phyloP scores from a whole-genome alignment of 2,329 filamentous ascomycete species.

The Leptographium galeiforme region DNA sequence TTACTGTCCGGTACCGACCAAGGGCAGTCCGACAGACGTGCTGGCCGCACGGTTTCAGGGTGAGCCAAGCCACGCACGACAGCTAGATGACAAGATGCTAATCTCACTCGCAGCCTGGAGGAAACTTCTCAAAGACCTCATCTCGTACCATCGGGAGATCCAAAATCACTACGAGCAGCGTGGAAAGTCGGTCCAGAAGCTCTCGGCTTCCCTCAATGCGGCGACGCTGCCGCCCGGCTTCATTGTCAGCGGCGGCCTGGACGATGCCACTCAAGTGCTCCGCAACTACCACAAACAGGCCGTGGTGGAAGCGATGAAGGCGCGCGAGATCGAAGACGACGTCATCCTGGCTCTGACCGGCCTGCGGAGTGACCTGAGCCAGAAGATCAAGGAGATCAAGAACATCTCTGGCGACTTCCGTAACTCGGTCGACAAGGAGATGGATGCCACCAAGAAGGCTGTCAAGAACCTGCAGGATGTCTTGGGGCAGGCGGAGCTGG shows the following conservation, averaged over 20 bases:
- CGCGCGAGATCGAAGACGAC: slow-evolving; percentile 79
- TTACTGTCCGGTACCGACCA: slow-evolving; percentile 77
- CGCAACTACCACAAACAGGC: slow-evolving; percentile 72
- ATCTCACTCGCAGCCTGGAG: slow-evolving; percentile 59
- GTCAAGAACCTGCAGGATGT: slow-evolving; percentile 73
- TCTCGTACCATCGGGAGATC: slow-evolving; percentile 85
- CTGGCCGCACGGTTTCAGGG: slow-evolving; percentile 82
- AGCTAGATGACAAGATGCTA: slow-evolving; percentile 2
- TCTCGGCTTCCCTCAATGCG: slow-evolving; percentile 75
- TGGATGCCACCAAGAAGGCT: slow-evolving; percentile 67
- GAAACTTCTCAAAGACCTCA: slow-evolving; percentile 87
- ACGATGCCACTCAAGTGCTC: slow-evolving; percentile 72
- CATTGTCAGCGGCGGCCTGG: slow-evolving; percentile 67
- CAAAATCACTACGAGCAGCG: slow-evolving; percentile 79
- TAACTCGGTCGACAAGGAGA: slow-evolving; percentile 90
- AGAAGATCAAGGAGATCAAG: slow-evolving; percentile 99
- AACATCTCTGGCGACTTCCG: slow-evolving; percentile 88
- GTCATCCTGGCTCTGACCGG: slow-evolving; percentile 80
- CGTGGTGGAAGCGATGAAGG: slow-evolving; percentile 71
- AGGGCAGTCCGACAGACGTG: slow-evolving; percentile 75
- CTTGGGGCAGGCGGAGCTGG: slow-evolving; percentile 64
- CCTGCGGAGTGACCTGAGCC: slow-evolving; percentile 73
- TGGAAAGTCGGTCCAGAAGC: slow-evolving; percentile 68
- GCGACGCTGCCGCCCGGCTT: slow-evolving; percentile 63
- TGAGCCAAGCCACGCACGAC: slow-evolving; percentile 24